Evolutionary conservation across 1,139 yeast species (phyloP), one percentile per base, ranked within the genome.

Genomic region (Hyphopichia pseudoburtonii): DNA sequence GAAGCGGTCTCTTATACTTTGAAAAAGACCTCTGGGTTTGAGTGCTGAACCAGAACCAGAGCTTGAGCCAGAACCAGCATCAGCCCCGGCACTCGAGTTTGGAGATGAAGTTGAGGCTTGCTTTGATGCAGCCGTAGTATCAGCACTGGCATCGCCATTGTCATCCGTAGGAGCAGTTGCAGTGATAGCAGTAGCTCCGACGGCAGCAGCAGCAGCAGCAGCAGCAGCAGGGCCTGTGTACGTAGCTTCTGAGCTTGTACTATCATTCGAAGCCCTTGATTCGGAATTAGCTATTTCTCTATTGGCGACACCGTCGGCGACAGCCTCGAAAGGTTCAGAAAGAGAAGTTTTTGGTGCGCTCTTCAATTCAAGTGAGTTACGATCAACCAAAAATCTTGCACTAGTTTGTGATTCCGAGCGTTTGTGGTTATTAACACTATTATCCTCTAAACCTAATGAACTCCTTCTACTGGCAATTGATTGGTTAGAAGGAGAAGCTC

Each of bases 11-110:
- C 64, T 56, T 28, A 67, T 54, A 34, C 63, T 56, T 46, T 62
- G 70, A 47, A 66, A 66, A 8, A 66, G 49, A 8, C 71, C 69
- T 41, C 55, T 64, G 26, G 56, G 57, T 35, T 55, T 54, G 29
- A 45, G 5, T 2, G 36, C 24, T 21, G 36, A 14, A 3, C 10
- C 27, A 10, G 24, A 32, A 22, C 29, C 17, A 16, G 32, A n/a
- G n/a, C 17, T 11, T 21, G 10, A 21, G 23, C 23, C 23, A 21
- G 23, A 21, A 21, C 10, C 10, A 21, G 7, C 23, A 21, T 21
- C 23, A 21, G n/a, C n/a, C n/a, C n/a, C n/a, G n/a, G n/a, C n/a
- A n/a, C n/a, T n/a, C n/a, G n/a, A n/a, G n/a, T n/a, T n/a, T n/a
- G n/a, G n/a, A n/a, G n/a, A n/a, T n/a, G n/a, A n/a, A n/a, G n/a